phyloP scores from a whole-genome alignment of 2,329 filamentous ascomycete genomes.

The Colletotrichum sp. region DNA sequence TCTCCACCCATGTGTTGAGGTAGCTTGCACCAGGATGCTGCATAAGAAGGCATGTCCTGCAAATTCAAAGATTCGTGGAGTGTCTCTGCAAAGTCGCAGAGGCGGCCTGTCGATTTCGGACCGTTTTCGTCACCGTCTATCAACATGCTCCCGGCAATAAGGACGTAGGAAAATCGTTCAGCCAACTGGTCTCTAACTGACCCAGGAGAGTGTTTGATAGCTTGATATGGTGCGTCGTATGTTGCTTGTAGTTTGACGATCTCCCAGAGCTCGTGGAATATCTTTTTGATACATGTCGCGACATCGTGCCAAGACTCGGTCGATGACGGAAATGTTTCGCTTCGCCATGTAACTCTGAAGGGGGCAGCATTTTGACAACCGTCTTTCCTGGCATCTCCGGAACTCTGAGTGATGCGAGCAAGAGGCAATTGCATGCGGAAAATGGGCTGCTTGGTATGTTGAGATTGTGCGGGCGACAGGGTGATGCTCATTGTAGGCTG shows the following conservation, averaged over 20 bases:
- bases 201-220: neutral
- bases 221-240: neutral
- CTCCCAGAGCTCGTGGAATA: neutral
- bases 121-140: neutral
- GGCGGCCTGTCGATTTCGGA: accelerated
- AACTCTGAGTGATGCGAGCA: neutral
- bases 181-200: accelerated
- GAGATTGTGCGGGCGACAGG: neutral
- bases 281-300: neutral
- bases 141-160: neutral
- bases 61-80: neutral
- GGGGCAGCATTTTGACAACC: accelerated
- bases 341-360: neutral
- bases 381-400: neutral
- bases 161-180: neutral
- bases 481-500: neutral
- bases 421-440: neutral
- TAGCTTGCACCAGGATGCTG: neutral
- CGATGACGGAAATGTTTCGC: neutral
- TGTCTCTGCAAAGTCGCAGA: neutral
- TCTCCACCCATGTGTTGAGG: neutral
- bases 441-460: accelerated
- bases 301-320: neutral
- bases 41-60: neutral
- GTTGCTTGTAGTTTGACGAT: accelerated